Percentiles rank a stretch among this genome's conserved stretches.
Evolutionary conservation across 148 eudicot genomes (phyloP).

Genomic region (Silene conica): DNA sequence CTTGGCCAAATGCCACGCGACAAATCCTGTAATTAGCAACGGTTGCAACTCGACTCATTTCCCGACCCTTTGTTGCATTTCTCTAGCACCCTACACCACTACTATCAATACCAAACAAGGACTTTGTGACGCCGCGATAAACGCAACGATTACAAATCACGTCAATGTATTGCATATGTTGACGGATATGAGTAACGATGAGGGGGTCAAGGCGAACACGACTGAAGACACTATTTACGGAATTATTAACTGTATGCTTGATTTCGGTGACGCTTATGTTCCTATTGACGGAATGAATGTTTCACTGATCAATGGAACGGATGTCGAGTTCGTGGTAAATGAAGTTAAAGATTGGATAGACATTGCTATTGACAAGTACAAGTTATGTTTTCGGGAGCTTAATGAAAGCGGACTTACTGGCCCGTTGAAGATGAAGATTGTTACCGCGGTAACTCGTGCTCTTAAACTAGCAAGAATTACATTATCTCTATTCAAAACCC

Average conservation of each 20-base stretch:
- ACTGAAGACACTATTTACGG: background rate
- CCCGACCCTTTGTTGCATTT: slow-evolving; percentile 6
- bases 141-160: background rate
- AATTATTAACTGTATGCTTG: slow-evolving; percentile 5
- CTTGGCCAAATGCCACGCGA: too few species aligned
- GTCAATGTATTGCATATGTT: background rate
- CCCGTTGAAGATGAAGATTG: slow-evolving; percentile 7
- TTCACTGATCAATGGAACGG: background rate
- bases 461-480: slow-evolving; percentile 7
- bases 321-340: background rate
- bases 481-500: background rate
- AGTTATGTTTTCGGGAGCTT: slow-evolving; percentile 7
- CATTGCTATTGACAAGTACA: slow-evolving; percentile 6
- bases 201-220: background rate
- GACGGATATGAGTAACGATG: slow-evolving; percentile 5
- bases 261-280: background rate
- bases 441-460: slow-evolving; percentile 2
- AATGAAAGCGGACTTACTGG: slow-evolving; percentile 3
- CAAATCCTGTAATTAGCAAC: too few species aligned
- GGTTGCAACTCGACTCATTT: background rate
- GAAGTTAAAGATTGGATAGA: background rate
- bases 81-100: background rate
- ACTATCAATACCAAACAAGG: background rate
- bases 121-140: slow-evolving; percentile 1
- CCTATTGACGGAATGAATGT: background rate